These are phyloP conservation scores for Phialocephala subalpina DNA, from an alignment of 2,329 filamentous ascomycete species.

Conservation along the genomic window DNA sequence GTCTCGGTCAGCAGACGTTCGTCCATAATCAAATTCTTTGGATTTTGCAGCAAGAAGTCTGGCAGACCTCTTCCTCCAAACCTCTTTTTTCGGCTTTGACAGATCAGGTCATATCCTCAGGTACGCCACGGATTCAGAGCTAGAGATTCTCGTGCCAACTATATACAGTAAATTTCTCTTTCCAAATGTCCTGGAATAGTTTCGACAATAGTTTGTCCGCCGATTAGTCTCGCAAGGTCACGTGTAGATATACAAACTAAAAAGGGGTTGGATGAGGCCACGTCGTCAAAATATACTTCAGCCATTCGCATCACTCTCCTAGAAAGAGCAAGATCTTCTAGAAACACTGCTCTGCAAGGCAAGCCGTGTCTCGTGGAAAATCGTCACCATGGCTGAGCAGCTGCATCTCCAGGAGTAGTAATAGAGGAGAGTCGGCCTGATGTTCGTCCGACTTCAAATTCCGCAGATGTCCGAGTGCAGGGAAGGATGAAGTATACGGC, in stretches of 20 bases:
- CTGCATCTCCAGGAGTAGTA: background rate
- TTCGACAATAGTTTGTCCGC: background rate
- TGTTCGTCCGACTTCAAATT: slow-evolving; percentile 28
- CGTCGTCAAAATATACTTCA: slow-evolving; percentile 21
- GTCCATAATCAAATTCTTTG: too few relatives aligned
- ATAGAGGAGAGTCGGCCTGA: slow-evolving; percentile 27
- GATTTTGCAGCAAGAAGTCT: too few relatives aligned
- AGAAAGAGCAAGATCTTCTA: background rate
- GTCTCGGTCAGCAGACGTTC: too few relatives aligned
- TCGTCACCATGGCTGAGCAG: slow-evolving; percentile 22
- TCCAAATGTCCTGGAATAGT: background rate
- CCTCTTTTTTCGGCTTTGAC: too few relatives aligned
- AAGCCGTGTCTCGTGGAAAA: slow-evolving; percentile 26
- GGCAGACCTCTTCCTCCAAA: too few relatives aligned
- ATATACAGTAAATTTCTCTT: background rate
- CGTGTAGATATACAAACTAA: background rate
- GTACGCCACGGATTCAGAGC: too few relatives aligned
- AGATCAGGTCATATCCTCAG: too few relatives aligned
- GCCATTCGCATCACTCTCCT: background rate
- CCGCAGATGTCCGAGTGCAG: slow-evolving; percentile 5
- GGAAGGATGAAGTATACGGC: slow-evolving; percentile 20
- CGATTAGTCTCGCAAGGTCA: background rate
- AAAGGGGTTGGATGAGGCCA: slow-evolving; percentile 14
- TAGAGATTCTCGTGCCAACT: too few relatives aligned
- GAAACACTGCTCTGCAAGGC: slow-evolving; percentile 9